phyloP scores from a whole-genome alignment of 1,284 basidiomycete species.

The Cystobasidiaceae sp. region DNA sequence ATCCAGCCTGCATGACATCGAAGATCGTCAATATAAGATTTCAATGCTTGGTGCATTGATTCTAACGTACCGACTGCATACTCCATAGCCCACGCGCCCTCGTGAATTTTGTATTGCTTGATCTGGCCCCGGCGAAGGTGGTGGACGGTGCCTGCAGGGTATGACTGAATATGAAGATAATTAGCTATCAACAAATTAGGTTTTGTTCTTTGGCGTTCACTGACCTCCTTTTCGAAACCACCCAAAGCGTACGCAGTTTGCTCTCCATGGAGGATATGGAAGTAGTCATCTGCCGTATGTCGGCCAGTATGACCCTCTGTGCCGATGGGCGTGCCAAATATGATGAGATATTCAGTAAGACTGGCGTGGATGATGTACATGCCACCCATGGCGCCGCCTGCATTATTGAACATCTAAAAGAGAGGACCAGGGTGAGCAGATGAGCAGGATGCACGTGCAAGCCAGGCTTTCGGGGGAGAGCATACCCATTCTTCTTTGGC shows the following conservation, averaged over 20 bases:
- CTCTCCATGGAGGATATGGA: constrained; percentile 87
- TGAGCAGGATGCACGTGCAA: constrained; percentile 57
- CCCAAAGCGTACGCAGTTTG: constrained; percentile 87
- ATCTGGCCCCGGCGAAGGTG: constrained; percentile 71
- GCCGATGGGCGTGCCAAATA: constrained; percentile 92
- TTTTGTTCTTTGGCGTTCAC: constrained; percentile 12
- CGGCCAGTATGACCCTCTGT: constrained; percentile 93
- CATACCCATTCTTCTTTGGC: constrained; percentile 31
- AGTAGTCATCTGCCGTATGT: constrained; percentile 96
- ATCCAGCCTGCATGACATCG: constrained; percentile 45
- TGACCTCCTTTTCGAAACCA: constrained; percentile 66
- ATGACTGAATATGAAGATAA: constrained; percentile 50
- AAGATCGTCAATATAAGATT: not conserved
- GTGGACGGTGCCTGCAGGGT: constrained; percentile 77
- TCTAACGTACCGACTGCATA: constrained; percentile 71
- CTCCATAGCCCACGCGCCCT: constrained; percentile 91
- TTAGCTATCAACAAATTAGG: not conserved
- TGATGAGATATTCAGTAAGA: constrained; percentile 56
- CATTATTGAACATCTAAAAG: constrained; percentile 81
- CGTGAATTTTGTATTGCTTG: constrained; percentile 97
- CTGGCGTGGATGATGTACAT: constrained; percentile 82
- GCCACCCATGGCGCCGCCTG: constrained; percentile 92
- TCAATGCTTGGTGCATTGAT: not conserved
- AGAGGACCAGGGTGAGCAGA: constrained; percentile 41
- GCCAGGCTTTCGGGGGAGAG: no score